phyloP scores from a whole-genome alignment of 495 filamentous ascomycete species.

The Corynascus novoguineensis region DNA sequence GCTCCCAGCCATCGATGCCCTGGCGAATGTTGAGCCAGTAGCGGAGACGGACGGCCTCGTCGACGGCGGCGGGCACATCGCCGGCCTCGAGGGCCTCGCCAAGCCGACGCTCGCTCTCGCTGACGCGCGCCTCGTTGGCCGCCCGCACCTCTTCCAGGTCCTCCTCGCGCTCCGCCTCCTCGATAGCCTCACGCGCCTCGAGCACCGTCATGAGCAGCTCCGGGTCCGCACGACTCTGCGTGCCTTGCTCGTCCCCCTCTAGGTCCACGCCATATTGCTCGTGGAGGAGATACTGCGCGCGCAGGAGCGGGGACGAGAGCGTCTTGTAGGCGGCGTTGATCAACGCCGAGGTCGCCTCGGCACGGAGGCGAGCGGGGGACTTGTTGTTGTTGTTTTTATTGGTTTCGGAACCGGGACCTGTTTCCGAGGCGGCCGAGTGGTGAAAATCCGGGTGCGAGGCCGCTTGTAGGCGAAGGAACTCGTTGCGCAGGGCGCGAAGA shows the following conservation, averaged over 20 bases:
- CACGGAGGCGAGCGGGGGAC: conserved; percentile 36
- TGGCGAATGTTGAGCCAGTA: conserved; percentile 91
- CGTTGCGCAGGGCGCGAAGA: conserved; percentile 59
- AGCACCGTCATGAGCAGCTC: conserved; percentile 81
- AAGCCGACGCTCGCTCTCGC: conserved; percentile 51
- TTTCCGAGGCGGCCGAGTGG: conserved; percentile 31
- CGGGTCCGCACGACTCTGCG: conserved; percentile 58
- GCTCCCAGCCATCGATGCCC: conserved; percentile 75
- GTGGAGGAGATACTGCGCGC: conserved; percentile 78
- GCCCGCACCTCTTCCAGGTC: conserved; percentile 54
- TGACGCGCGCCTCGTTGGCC: conserved; percentile 64
- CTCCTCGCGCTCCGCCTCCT: conserved; percentile 62
- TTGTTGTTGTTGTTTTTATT: conserved; percentile 4
- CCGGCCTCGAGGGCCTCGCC: conserved; percentile 58
- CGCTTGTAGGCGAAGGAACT: conserved; percentile 81
- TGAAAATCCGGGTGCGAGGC: conserved; percentile 79
- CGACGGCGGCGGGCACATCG: conserved; percentile 60
- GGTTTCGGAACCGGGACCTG: background rate
- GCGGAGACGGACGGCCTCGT: conserved; percentile 68
- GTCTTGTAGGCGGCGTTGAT: conserved; percentile 91
- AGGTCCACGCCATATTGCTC: conserved; percentile 67
- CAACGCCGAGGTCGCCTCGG: conserved; percentile 64
- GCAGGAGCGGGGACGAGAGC: conserved; percentile 63
- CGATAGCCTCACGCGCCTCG: conserved; percentile 79
- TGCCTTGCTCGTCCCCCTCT: conserved; percentile 66